phyloP scores from a whole-genome alignment of 148 eudicot genomes.

The Fagopyrum homotropicum region DNA sequence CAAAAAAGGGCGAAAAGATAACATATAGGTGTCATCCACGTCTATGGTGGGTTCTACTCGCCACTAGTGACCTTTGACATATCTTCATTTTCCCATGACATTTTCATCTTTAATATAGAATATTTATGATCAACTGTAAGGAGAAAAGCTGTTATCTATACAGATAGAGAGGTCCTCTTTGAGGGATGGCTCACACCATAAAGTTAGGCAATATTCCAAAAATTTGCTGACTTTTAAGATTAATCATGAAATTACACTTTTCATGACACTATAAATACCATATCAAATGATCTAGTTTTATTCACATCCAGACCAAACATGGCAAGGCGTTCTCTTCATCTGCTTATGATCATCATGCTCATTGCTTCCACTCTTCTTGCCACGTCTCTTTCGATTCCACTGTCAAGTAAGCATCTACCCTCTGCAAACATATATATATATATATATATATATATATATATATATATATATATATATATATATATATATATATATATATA shows the following conservation, averaged over 20 bases:
- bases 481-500: no score
- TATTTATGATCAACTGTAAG: not conserved
- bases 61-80: conserved; percentile 15
- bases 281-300: not conserved
- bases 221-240: conserved; percentile 12
- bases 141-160: not conserved
- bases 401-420: not conserved
- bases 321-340: conserved; percentile 21
- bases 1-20: not conserved
- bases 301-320: conserved; percentile 11
- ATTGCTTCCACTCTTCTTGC: not conserved
- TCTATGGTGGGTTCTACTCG: conserved; percentile 20
- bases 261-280: not conserved
- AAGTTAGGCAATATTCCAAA: conserved; percentile 22
- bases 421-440: not conserved
- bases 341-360: conserved; percentile 18
- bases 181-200: conserved; percentile 10
- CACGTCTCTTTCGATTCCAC: not conserved
- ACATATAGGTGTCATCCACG: conserved; percentile 14
- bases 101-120: conserved; percentile 17
- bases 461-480: no score
- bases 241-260: conserved; percentile 6
- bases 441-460: no score
- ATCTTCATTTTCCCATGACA: conserved; percentile 7
- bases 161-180: conserved; percentile 13